These are phyloP conservation scores for Vitis amurensis DNA, from an alignment of 164 flowering plant species.

Conservation along the genomic window DNA sequence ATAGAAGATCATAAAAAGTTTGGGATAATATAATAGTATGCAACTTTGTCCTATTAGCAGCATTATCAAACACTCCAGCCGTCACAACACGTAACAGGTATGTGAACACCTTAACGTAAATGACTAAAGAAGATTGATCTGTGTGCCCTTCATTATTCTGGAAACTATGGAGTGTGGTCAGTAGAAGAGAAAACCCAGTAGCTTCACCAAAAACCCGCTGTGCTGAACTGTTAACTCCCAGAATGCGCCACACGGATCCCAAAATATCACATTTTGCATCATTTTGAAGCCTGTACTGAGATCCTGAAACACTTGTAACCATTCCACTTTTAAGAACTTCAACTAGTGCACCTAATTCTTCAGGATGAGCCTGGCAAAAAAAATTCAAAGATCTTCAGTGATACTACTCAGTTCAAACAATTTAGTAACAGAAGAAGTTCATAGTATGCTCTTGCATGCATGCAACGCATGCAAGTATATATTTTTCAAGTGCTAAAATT, in stretches of 20 bases:
- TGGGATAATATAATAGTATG: conserved; percentile 74
- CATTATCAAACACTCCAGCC: conserved; percentile 77
- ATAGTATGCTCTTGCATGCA: too few relatives aligned
- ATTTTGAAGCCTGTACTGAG: conserved; percentile 77
- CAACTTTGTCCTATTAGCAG: conserved; percentile 71
- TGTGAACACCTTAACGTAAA: conserved; percentile 65
- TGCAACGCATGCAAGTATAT: neutral
- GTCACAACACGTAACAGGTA: conserved; percentile 83
- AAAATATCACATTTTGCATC: conserved; percentile 93
- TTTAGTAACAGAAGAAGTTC: neutral
- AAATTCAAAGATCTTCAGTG: conserved; percentile 10
- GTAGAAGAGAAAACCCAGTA: conserved; percentile 92
- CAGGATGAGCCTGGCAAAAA: conserved; percentile 78
- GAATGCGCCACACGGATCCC: conserved; percentile 91
- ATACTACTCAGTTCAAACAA: neutral
- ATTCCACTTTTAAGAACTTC: conserved; percentile 94
- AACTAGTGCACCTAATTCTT: conserved; percentile 83
- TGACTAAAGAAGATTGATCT: conserved; percentile 43
- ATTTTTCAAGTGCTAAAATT: neutral
- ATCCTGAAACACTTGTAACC: conserved; percentile 86
- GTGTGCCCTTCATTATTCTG: conserved; percentile 59
- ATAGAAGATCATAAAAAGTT: conserved; percentile 83
- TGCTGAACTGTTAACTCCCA: conserved; percentile 75
- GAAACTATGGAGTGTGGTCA: conserved; percentile 83
- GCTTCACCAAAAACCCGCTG: conserved; percentile 97